These are phyloP conservation scores for Penicillium crystallinum DNA, from an alignment of 495 filamentous ascomycete species.

Conservation along the genomic window DNA sequence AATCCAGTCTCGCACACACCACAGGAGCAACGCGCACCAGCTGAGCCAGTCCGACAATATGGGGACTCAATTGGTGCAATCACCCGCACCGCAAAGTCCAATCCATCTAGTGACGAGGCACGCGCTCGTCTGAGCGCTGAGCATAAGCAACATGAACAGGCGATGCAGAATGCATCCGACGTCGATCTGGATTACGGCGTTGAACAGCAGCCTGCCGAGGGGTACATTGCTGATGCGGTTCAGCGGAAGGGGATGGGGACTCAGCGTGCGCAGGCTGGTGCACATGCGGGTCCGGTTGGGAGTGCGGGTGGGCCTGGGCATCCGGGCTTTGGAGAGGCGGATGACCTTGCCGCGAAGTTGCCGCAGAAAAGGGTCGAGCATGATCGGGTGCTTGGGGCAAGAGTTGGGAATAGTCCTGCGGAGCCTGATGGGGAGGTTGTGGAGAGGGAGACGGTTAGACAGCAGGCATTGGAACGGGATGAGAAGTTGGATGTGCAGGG, in stretches of 20 bases:
- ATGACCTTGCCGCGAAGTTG: constrained; percentile 35
- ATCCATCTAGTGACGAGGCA: constrained; percentile 34
- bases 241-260: constrained; percentile 33
- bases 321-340: constrained; percentile 34
- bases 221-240: constrained; percentile 48
- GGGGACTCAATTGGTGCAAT: constrained; percentile 33
- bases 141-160: constrained; percentile 11
- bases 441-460: constrained; percentile 27
- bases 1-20: constrained; percentile 48
- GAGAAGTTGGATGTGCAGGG: constrained; percentile 26
- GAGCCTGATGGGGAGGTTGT: constrained; percentile 17
- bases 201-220: constrained; percentile 50
- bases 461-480: constrained; percentile 28
- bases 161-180: constrained; percentile 18
- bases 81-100: constrained; percentile 33
- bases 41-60: constrained; percentile 21
- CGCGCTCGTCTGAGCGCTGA: constrained; percentile 15
- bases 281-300: constrained; percentile 34
- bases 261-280: constrained; percentile 34
- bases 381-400: constrained; percentile 35
- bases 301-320: constrained; percentile 24
- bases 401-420: constrained; percentile 19
- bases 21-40: constrained; percentile 40
- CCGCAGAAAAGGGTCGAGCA: constrained; percentile 44
- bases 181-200: constrained; percentile 50